Evolutionary conservation across 352 stramenopile species (phyloP).

Genomic region (Phytopythium aichiense): DNA sequence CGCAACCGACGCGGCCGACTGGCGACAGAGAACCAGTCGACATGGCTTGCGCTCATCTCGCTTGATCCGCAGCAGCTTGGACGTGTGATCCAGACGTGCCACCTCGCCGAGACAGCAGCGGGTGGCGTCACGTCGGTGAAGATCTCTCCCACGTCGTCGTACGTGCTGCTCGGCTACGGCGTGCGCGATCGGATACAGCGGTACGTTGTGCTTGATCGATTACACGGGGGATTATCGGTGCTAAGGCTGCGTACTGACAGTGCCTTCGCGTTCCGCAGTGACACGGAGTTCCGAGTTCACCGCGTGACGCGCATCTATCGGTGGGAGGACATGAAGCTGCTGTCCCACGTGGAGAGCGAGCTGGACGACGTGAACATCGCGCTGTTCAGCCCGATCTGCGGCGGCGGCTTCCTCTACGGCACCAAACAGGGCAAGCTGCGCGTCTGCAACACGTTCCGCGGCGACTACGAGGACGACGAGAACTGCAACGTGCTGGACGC

Average conservation of each 20-base stretch:
- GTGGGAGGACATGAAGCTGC: conserved; percentile 87
- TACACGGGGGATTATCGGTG: not conserved
- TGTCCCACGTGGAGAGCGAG: conserved; percentile 79
- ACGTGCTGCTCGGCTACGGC: conserved; percentile 82
- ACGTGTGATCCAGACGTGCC: conserved; percentile 75
- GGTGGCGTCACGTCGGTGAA: conserved; percentile 89
- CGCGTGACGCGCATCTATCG: conserved; percentile 86
- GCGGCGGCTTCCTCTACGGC: conserved; percentile 97
- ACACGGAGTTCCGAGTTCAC: conserved; percentile 79
- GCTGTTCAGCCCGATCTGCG: conserved; percentile 95
- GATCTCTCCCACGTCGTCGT: conserved; percentile 82
- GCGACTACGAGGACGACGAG: conserved; percentile 63
- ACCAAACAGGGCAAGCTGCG: conserved; percentile 96
- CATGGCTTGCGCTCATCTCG: conserved; percentile 81
- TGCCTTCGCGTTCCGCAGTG: conserved; percentile 26
- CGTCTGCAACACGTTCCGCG: conserved; percentile 80
- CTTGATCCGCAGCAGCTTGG: conserved; percentile 75
- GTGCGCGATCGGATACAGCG: conserved; percentile 81
- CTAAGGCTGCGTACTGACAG: conserved; percentile 2
- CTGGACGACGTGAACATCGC: conserved; percentile 99
- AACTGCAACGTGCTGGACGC: conserved; percentile 84
- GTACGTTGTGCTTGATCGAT: conserved; percentile 23
- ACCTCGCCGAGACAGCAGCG: conserved; percentile 73
- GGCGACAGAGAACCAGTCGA: conserved; percentile 81
- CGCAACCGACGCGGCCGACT: conserved; percentile 65